Evolutionary conservation across 2,329 filamentous ascomycete genomes (phyloP), one percentile per base, ranked within the genome.

Genomic region (Botryotinia globosa): DNA sequence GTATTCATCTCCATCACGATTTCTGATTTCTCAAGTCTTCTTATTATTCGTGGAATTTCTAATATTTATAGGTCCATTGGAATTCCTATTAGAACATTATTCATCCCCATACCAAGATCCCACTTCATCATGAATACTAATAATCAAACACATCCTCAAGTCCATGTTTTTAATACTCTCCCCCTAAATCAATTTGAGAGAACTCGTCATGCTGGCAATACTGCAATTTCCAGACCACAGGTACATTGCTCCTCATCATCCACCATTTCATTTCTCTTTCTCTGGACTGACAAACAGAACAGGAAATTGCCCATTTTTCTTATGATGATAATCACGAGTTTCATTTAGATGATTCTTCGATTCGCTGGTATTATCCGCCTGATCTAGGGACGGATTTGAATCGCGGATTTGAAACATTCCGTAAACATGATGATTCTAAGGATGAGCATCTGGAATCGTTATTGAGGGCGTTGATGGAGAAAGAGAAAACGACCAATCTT

Each of bases 221-320:
- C 64, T 39, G 64, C 64, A 18, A 67, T 67, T 56, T 56, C 64
- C 1, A 67, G 64, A 67, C 64, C 64, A 29, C 64, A 56, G n/a
- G 64, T 54, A 42, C 9, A 14, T 42, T 8, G 9, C 4, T 42
- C 71, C 69, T 77, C 74, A 75, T 66, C 45, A 16, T 20, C 32
- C 32, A 59, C n/a, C n/a, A 25, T n/a, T 29, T n/a, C 7, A 25
- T n/a, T 29, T n/a, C 7, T 29, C 6, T 22, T 56, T 6, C 37
- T 58, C 22, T 20, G n/a, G 48, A 22, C 54, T 72, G 25, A 72
- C 18, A 4, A 5, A 3, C 5, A 29, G 10, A 12, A 16, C 73
- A 95, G 91, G 96, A 99, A 84, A 92, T 99, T 76, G 88, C 95
- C 6, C 94, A 87, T 82, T 99, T 98, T 83, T 98, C 95, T 14